A percentile compares a stretch with the other conserved stretches of the same genome.
Evolutionary conservation across 352 stramenopile genomes (phyloP).

Genomic region (Stramenopiles sp.): DNA sequence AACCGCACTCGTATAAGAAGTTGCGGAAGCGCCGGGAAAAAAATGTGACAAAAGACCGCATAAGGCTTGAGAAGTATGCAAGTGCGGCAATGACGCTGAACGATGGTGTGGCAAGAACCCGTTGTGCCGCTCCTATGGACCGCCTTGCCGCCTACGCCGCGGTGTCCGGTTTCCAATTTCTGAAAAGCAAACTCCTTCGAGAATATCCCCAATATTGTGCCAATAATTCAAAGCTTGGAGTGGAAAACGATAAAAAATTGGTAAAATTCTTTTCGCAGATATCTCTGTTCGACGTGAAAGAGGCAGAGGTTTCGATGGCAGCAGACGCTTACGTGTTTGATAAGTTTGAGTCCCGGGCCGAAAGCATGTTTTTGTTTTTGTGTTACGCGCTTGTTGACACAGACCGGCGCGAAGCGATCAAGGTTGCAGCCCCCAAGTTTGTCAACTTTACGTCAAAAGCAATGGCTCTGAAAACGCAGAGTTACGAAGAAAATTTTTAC

Average conservation of each 20-base stretch:
- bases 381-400: neutral
- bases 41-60: neutral
- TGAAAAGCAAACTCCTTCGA: neutral
- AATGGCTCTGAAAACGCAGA: neutral
- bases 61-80: conserved; percentile 4
- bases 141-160: neutral
- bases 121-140: neutral
- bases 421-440: neutral
- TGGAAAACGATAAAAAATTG: neutral
- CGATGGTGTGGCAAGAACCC: neutral
- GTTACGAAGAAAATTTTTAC: neutral
- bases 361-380: neutral
- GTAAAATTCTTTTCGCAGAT: conserved; percentile 12
- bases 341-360: neutral
- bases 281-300: neutral
- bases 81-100: neutral
- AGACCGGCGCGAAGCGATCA: neutral
- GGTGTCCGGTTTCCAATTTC: neutral
- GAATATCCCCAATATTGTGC: neutral
- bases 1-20: conserved; percentile 10
- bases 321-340: neutral
- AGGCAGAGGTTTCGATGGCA: neutral
- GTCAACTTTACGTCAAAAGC: neutral
- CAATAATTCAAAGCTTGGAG: neutral
- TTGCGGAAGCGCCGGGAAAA: neutral